These are phyloP conservation scores for Datisca glomerata DNA, from an alignment of 306 rosid genomes.

Conservation along the genomic window DNA sequence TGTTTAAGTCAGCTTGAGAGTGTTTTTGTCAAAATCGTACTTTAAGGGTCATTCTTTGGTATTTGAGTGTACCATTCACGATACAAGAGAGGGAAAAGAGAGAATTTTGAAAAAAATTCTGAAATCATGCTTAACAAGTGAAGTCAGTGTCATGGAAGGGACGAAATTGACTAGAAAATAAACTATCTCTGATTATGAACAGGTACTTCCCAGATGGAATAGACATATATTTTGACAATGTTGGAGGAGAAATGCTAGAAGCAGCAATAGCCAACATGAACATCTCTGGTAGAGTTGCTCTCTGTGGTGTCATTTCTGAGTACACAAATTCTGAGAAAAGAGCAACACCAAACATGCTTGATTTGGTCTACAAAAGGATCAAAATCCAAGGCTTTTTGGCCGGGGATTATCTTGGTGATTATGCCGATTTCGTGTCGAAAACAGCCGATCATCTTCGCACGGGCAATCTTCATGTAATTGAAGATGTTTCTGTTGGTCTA, in stretches of 20 bases:
- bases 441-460: constrained; percentile 32
- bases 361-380: constrained; percentile 51
- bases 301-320: constrained; percentile 59
- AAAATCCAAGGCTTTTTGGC: constrained; percentile 43
- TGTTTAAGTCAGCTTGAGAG: too few species aligned
- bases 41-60: too few species aligned
- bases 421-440: constrained; percentile 25
- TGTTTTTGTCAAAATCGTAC: too few species aligned
- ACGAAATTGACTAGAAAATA: too few species aligned
- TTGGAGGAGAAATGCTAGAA: constrained; percentile 59
- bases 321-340: constrained; percentile 27
- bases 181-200: not conserved
- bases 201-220: constrained; percentile 70
- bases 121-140: too few species aligned
- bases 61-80: too few species aligned
- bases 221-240: constrained; percentile 77
- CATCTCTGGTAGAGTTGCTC: constrained; percentile 45
- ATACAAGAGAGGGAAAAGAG: too few species aligned
- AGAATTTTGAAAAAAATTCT: too few species aligned
- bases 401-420: constrained; percentile 27
- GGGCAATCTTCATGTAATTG: constrained; percentile 26
- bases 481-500: constrained; percentile 45
- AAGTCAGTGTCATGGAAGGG: too few species aligned
- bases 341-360: constrained; percentile 40
- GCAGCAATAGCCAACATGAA: constrained; percentile 64